These are phyloP conservation scores for Schwanniomyces occidentalis DNA, from an alignment of 805 yeast species.

Conservation along the genomic window DNA sequence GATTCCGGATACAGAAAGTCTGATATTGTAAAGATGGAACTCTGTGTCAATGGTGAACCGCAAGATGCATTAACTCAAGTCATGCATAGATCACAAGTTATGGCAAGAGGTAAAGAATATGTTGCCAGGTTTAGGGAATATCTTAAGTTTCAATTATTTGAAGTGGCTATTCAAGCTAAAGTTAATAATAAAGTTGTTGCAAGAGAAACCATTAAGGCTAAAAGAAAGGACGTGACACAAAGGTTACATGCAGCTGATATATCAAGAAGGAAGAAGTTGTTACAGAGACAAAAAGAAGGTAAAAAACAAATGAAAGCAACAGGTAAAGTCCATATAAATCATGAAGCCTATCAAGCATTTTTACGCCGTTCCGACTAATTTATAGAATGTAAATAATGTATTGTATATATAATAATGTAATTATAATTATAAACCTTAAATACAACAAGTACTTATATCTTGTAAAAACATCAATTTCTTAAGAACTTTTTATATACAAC, in stretches of 20 bases:
- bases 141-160: conserved; percentile 80
- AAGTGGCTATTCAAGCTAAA: conserved; percentile 88
- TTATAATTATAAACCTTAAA: background rate
- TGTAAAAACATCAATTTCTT: conserved; percentile 14
- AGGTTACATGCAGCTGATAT: conserved; percentile 92
- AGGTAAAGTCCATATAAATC: conserved; percentile 76
- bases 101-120: conserved; percentile 73
- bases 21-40: conserved; percentile 82
- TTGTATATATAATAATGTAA: background rate
- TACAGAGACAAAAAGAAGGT: conserved; percentile 91
- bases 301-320: conserved; percentile 78
- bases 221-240: conserved; percentile 92
- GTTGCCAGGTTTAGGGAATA: conserved; percentile 80
- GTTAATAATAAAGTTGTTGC: conserved; percentile 81
- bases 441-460: conserved; percentile 4
- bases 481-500: conserved; percentile 82
- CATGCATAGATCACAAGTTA: conserved; percentile 79
- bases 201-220: conserved; percentile 90
- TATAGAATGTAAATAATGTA: conserved; percentile 7
- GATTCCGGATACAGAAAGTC: conserved; percentile 84
- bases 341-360: conserved; percentile 89
- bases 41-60: conserved; percentile 83
- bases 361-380: conserved; percentile 40
- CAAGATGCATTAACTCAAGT: conserved; percentile 93
- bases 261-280: conserved; percentile 81